phyloP scores from a whole-genome alignment of 768 basidiomycete genomes.

The Exidia glandulosa region DNA sequence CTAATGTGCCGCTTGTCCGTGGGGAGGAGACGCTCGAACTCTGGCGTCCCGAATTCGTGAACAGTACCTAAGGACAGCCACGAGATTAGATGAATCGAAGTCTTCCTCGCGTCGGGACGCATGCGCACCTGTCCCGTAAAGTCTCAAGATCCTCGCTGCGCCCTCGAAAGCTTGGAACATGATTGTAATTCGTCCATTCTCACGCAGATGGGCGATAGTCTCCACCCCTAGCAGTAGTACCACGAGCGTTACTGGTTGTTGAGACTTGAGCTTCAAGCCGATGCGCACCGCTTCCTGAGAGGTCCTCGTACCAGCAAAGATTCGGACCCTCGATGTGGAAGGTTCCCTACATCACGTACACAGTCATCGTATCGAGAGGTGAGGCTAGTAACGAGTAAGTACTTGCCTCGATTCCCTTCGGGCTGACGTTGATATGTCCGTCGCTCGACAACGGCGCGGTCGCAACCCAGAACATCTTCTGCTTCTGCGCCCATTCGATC shows the following conservation, averaged over 20 bases:
- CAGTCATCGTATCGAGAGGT: not conserved
- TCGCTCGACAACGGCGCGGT: constrained; percentile 45
- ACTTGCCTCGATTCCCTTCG: constrained; percentile 30
- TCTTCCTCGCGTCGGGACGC: not conserved
- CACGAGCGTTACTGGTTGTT: not conserved
- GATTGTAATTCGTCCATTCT: constrained; percentile 52
- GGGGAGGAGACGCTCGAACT: constrained; percentile 31
- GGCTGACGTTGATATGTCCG: constrained; percentile 58
- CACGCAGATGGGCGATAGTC: constrained; percentile 50
- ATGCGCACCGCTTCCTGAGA: constrained; percentile 52
- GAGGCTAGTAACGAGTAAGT: not conserved
- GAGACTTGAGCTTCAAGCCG: not conserved
- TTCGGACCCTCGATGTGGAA: constrained; percentile 48
- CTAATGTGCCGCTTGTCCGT: constrained; percentile 30
- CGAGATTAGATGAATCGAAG: not conserved
- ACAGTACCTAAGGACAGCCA: too few relatives aligned
- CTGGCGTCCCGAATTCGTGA: constrained; percentile 51
- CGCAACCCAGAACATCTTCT: constrained; percentile 65
- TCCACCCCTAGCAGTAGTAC: constrained; percentile 32
- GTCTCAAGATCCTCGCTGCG: constrained; percentile 43
- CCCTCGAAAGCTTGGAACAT: constrained; percentile 54
- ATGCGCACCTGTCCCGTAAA: constrained; percentile 45
- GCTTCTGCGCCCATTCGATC: constrained; percentile 45
- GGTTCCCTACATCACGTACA: constrained; percentile 35
- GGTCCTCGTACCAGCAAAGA: constrained; percentile 63